Evolutionary conservation across 495 filamentous ascomycete genomes (phyloP).

Genomic region (Xylaria sp.): DNA sequence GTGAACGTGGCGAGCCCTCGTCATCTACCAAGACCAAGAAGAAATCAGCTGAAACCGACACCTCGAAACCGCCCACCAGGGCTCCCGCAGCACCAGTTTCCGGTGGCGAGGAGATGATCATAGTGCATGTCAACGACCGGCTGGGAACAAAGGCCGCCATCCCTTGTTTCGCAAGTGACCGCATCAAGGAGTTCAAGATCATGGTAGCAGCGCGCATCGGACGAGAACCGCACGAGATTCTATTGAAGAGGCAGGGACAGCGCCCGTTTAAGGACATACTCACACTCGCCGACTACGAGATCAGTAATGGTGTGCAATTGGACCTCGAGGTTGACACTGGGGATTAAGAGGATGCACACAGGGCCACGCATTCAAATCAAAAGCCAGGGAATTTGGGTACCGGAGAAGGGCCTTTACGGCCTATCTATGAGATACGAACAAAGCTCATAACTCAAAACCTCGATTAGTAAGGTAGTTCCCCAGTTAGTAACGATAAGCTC

Average conservation of each 20-base stretch:
- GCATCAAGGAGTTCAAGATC: constrained; percentile 85
- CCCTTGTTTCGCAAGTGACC: constrained; percentile 82
- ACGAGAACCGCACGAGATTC: constrained; percentile 85
- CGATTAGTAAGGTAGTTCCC: constrained; percentile 22
- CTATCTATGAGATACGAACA: background rate
- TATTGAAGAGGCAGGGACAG: constrained; percentile 90
- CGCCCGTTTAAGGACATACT: constrained; percentile 89
- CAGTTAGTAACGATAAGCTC: constrained; percentile 1
- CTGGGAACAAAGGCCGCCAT: constrained; percentile 90
- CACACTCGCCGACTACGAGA: constrained; percentile 85
- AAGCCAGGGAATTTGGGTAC: background rate
- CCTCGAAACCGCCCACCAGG: constrained; percentile 37
- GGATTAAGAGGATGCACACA: constrained; percentile 55
- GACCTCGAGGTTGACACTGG: constrained; percentile 86
- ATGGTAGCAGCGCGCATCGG: constrained; percentile 88
- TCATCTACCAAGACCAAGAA: constrained; percentile 35
- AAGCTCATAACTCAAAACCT: background rate
- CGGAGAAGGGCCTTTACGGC: background rate
- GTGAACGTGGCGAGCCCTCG: constrained; percentile 37
- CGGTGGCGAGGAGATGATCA: constrained; percentile 78
- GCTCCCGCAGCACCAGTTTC: constrained; percentile 40
- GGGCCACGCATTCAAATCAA: background rate
- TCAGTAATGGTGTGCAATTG: constrained; percentile 87
- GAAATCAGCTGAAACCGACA: constrained; percentile 36
- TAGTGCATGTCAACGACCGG: constrained; percentile 90